These are phyloP conservation scores for Rhytidhysteron rufulum DNA, from an alignment of 2,329 filamentous ascomycete genomes.

Conservation along the genomic window DNA sequence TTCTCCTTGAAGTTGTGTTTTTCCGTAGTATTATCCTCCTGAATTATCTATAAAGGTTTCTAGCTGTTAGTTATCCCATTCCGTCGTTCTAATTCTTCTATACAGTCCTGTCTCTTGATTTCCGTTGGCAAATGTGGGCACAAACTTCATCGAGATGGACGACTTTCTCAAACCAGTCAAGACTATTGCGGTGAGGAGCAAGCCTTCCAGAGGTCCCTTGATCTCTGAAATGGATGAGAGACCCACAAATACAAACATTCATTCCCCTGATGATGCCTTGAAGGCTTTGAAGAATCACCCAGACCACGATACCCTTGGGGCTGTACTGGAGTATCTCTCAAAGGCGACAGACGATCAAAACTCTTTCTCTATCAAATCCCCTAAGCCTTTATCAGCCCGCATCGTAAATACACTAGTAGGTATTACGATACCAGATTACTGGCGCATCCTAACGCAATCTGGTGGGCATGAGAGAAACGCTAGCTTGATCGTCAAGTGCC, in stretches of 20 bases:
- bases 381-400: conserved; percentile 67
- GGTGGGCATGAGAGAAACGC: conserved; percentile 39
- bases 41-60: no score
- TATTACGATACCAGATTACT: conserved; percentile 77
- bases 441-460: conserved; percentile 55
- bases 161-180: conserved; percentile 48
- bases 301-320: conserved; percentile 53
- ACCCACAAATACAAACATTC: conserved; percentile 8
- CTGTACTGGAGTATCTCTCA: conserved; percentile 52
- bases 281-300: conserved; percentile 60
- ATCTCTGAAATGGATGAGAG: conserved; percentile 1
- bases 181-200: conserved; percentile 31
- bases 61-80: no score
- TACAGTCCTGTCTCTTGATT: no score
- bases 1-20: no score
- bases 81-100: no score
- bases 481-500: conserved; percentile 53
- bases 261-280: conserved; percentile 50
- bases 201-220: background rate
- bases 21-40: no score
- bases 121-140: no score
- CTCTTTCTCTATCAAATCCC: conserved; percentile 56
- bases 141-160: no score
- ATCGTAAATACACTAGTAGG: conserved; percentile 72
- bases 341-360: conserved; percentile 15